These are phyloP conservation scores for Candida nonsorbophila DNA, from an alignment of 805 yeast genomes.

Conservation along the genomic window DNA sequence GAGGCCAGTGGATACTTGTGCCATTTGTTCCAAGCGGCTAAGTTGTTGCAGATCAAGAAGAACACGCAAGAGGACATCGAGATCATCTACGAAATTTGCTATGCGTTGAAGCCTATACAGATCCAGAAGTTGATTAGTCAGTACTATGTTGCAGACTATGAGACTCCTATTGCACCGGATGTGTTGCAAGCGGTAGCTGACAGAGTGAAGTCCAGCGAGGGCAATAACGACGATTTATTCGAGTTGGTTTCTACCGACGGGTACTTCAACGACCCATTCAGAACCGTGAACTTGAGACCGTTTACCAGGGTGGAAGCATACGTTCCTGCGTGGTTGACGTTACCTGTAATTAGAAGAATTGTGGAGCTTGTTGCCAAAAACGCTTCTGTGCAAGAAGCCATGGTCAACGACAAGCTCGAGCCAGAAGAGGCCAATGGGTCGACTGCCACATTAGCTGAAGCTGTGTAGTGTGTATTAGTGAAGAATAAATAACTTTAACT, in stretches of 20 bases:
- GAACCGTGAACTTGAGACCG: conserved; percentile 67
- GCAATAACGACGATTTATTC: conserved; percentile 59
- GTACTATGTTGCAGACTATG: conserved; percentile 90
- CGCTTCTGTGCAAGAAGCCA: conserved; percentile 62
- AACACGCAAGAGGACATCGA: conserved; percentile 84
- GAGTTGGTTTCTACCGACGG: conserved; percentile 66
- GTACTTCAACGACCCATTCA: conserved; percentile 79
- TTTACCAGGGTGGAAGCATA: conserved; percentile 82
- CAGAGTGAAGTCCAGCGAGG: conserved; percentile 57
- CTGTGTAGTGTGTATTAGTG: neutral
- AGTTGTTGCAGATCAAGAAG: conserved; percentile 86
- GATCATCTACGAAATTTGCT: conserved; percentile 90
- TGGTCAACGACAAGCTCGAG: conserved; percentile 2
- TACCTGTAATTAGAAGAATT: conserved; percentile 83
- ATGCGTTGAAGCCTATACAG: conserved; percentile 91
- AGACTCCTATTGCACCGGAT: conserved; percentile 80
- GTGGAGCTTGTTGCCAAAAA: conserved; percentile 84
- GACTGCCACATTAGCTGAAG: conserved; percentile 2
- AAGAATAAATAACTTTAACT: neutral
- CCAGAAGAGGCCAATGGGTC: conserved; percentile 2
- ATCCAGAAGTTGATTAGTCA: conserved; percentile 87
- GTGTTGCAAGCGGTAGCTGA: conserved; percentile 79
- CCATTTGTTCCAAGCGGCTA: conserved; percentile 89
- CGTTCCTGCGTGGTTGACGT: conserved; percentile 89
- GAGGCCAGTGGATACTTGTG: conserved; percentile 82